Evolutionary conservation across 2,329 filamentous ascomycete species (phyloP), one percentile per base, ranked within the genome.

Genomic region (Hypocrella siamensis): DNA sequence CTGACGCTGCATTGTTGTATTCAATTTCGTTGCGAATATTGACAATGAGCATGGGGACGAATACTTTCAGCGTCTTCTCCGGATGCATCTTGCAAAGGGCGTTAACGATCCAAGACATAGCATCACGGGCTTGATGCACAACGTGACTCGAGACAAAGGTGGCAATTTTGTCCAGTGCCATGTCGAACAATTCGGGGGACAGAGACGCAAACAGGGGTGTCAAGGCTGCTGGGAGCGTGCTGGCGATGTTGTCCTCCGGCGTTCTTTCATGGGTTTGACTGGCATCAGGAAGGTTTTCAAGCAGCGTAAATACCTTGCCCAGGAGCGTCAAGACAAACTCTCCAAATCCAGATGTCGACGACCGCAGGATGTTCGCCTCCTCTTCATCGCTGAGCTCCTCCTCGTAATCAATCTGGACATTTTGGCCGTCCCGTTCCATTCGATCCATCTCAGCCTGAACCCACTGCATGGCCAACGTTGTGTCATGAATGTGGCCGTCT

Each of bases 61-160:
- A 80, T 11, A 84, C 74, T 49, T 86, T 90, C 31, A 98, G 64
- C 1, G 90, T 85, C 59, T 94, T 94, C 50, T 88, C 77, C 0
- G 92, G 86, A 44, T 92, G 83, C 42, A 93, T 84, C 57, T 96
- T 96, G 65, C 90, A 93, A 17, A 98, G 66, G 1, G 84, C 82
- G 53, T 94, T 96, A 57, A 88, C 82, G 33, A 96, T 96, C 67
- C 93, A 98, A 2, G 92, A 90, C 80, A 98, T 94, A 6, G 90
- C 88, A 62, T 98, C 90, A 41, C 88, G 69, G 32, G 90, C 88
- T 56, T 96, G 90, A 46, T 98, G 86, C 14, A 98, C 88, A 30
- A 98, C 90, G 57, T 96, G 90, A 40, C 82, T 82, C 2, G 81
- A 78, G 17, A 94, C 80, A 51, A 98, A 98, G 19, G 82, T 74